Evolutionary conservation across 2,329 filamentous ascomycete species (phyloP).

Genomic region (Talaromyces atroroseus): DNA sequence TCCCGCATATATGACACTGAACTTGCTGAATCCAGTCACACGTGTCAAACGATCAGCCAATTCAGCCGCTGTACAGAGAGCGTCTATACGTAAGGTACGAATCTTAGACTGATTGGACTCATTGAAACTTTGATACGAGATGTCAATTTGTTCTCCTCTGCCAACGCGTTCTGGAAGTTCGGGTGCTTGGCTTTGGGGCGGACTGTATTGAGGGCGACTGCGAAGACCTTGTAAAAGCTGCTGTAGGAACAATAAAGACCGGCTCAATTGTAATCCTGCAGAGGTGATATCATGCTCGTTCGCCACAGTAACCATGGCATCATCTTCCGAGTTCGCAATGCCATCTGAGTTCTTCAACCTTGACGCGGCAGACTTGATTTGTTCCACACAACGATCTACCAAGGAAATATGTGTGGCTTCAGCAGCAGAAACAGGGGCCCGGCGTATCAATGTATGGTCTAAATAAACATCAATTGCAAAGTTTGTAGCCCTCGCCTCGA

Average conservation of each 20-base stretch:
- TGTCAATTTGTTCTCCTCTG: constrained; percentile 59
- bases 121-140: constrained; percentile 71
- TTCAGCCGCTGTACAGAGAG: constrained; percentile 64
- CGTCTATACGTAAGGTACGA: constrained; percentile 59
- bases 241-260: constrained; percentile 63
- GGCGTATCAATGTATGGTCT: constrained; percentile 41
- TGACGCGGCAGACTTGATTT: constrained; percentile 60
- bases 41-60: constrained; percentile 62
- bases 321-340: constrained; percentile 44
- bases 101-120: constrained; percentile 56
- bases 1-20: constrained; percentile 67
- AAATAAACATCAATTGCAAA: constrained; percentile 72
- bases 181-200: constrained; percentile 55
- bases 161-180: constrained; percentile 51
- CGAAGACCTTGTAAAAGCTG: constrained; percentile 57
- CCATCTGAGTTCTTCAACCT: constrained; percentile 49
- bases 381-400: constrained; percentile 66
- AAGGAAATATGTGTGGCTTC: constrained; percentile 62
- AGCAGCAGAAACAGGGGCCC: constrained; percentile 41
- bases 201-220: constrained; percentile 53
- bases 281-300: constrained; percentile 46
- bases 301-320: constrained; percentile 49
- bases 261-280: constrained; percentile 60
- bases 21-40: constrained; percentile 69
- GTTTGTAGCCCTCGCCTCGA: constrained; percentile 63